phyloP scores from a whole-genome alignment of 345 rosid genomes.

The Euphorbia peplus region DNA sequence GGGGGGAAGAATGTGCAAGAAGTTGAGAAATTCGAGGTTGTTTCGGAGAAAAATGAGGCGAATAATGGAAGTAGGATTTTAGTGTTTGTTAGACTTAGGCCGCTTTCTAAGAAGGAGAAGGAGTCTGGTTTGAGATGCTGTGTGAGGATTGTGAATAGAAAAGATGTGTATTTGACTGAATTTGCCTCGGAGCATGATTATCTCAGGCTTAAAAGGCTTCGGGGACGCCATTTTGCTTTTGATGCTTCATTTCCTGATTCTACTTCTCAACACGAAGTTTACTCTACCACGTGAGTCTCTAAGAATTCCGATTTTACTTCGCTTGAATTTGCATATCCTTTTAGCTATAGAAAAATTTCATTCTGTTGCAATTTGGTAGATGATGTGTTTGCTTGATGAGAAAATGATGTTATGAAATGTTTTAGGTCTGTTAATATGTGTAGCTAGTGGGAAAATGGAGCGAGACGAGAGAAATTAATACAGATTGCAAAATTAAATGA shows the following conservation, averaged over 20 bases:
- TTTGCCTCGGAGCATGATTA: conserved; percentile 77
- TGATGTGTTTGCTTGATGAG: not conserved
- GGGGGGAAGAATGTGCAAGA: conserved; percentile 29
- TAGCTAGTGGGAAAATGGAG: too few relatives aligned
- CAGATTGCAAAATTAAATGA: too few relatives aligned
- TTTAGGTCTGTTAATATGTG: too few relatives aligned
- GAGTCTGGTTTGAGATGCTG: conserved; percentile 77
- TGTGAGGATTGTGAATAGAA: conserved; percentile 68
- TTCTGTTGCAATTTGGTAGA: not conserved
- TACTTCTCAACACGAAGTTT: conserved; percentile 72
- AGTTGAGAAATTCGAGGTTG: conserved; percentile 42
- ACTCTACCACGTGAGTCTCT: conserved; percentile 73
- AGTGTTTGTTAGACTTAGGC: conserved; percentile 93
- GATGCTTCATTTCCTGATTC: conserved; percentile 86
- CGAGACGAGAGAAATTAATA: too few relatives aligned
- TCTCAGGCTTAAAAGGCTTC: conserved; percentile 82
- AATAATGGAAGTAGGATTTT: conserved; percentile 51
- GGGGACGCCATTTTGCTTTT: conserved; percentile 81
- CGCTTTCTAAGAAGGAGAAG: conserved; percentile 84
- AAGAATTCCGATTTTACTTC: not conserved
- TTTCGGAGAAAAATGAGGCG: conserved; percentile 30
- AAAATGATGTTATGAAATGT: too few relatives aligned
- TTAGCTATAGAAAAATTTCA: not conserved
- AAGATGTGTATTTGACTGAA: conserved; percentile 84
- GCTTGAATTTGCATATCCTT: not conserved